These are phyloP conservation scores for Dactylis glomerata DNA, from an alignment of 176 grass and related monocot genomes.

Conservation along the genomic window DNA sequence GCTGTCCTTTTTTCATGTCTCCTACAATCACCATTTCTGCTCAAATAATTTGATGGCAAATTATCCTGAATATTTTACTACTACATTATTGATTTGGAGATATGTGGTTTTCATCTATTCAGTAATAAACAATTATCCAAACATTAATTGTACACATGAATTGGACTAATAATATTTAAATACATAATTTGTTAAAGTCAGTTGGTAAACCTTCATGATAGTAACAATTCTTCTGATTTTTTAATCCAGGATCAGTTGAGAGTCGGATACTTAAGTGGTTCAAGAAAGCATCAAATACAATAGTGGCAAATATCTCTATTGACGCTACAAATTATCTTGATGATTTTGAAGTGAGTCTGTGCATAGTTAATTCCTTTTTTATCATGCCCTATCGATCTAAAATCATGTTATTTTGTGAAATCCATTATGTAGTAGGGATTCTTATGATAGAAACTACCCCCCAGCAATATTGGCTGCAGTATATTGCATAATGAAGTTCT, in stretches of 20 bases:
- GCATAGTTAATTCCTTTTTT: neutral
- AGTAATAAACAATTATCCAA: neutral
- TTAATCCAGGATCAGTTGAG: constrained; percentile 63
- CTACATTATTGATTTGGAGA: neutral
- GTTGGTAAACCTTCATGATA: constrained; percentile 4
- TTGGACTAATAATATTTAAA: neutral
- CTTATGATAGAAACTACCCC: neutral
- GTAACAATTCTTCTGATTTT: constrained; percentile 12
- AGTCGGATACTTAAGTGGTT: constrained; percentile 64
- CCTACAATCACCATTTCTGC: neutral
- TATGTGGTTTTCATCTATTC: neutral
- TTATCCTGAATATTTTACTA: neutral
- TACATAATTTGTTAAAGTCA: constrained; percentile 10
- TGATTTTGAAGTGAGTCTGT: constrained; percentile 77
- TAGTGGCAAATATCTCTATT: constrained; percentile 64
- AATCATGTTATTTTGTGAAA: neutral
- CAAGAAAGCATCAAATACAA: constrained; percentile 61
- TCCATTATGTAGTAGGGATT: constrained; percentile 1
- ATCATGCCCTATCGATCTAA: neutral
- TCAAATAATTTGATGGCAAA: neutral
- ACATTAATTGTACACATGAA: constrained; percentile 16
- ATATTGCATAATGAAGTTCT: neutral
- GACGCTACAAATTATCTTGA: constrained; percentile 57
- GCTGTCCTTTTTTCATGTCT: neutral
- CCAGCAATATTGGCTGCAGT: neutral